A percentile compares a stretch with the other conserved stretches of the same genome.
These are phyloP conservation scores for Lactifluus volemus DNA, from an alignment of 768 basidiomycete species.

Conservation along the genomic window DNA sequence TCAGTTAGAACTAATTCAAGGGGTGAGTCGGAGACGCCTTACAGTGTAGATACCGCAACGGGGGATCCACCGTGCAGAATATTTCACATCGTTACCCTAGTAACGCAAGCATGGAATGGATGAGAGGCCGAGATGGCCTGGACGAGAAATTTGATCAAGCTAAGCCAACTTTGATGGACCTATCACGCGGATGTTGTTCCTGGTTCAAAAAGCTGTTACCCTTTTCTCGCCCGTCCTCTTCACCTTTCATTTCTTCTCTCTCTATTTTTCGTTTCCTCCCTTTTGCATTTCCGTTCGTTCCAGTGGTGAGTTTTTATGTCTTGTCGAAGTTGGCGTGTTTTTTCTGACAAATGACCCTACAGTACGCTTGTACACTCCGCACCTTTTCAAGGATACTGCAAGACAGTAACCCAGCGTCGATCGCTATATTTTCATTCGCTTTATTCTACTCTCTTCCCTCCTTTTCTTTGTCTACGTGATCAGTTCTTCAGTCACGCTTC, in stretches of 20 bases:
- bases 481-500: constrained; percentile 26
- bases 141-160: background rate
- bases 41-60: background rate
- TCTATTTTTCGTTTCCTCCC: constrained; percentile 28
- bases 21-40: background rate
- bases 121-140: background rate
- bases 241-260: constrained; percentile 34
- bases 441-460: constrained; percentile 25
- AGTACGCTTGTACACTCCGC: constrained; percentile 41
- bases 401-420: constrained; percentile 72
- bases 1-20: background rate
- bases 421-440: constrained; percentile 46
- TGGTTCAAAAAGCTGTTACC: background rate
- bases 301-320: constrained; percentile 33
- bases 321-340: background rate
- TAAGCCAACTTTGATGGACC: background rate
- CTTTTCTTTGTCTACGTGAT: constrained; percentile 30
- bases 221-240: constrained; percentile 29
- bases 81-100: background rate
- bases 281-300: constrained; percentile 23
- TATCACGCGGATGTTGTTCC: background rate
- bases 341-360: background rate
- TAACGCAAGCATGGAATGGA: background rate
- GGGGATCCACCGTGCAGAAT: background rate
- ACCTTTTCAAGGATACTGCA: constrained; percentile 41